Evolutionary conservation across 345 rosid species (phyloP).

Genomic region (Rhizophora mangle): DNA sequence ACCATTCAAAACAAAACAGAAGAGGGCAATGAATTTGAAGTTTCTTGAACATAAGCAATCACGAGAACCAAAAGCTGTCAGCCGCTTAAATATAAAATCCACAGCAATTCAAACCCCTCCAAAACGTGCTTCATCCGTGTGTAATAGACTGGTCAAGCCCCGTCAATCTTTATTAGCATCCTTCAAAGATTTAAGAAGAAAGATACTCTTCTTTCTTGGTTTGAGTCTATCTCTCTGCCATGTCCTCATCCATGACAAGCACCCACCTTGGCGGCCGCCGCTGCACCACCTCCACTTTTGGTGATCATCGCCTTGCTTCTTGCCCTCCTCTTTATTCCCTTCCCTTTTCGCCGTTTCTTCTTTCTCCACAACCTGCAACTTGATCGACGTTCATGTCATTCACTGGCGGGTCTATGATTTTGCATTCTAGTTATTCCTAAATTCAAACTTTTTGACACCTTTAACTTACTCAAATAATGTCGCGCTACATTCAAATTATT

Average conservation of each 20-base stretch:
- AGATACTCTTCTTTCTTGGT: conserved; percentile 38
- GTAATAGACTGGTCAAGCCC: too few relatives aligned
- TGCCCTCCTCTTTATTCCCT: conserved; percentile 16
- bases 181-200: conserved; percentile 36
- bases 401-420: background rate
- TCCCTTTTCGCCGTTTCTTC: conserved; percentile 22
- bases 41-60: too few relatives aligned
- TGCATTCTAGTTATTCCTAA: background rate
- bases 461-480: too few relatives aligned
- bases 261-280: conserved; percentile 41
- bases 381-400: conserved; percentile 3
- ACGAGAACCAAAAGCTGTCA: too few relatives aligned
- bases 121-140: background rate
- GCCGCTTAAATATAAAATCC: too few relatives aligned
- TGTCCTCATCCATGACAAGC: conserved; percentile 67
- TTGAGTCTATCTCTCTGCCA: conserved; percentile 44
- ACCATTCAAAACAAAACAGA: too few relatives aligned
- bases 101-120: background rate
- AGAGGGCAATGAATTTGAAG: too few relatives aligned
- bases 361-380: conserved; percentile 36
- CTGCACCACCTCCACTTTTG: conserved; percentile 21
- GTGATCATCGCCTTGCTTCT: conserved; percentile 13
- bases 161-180: conserved; percentile 17
- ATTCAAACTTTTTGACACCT: background rate
- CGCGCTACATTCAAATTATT: too few relatives aligned